Base-by-base conservation (phyloP, 345 rosid genomes). In the Crucihimalaya himalaica region DNA sequence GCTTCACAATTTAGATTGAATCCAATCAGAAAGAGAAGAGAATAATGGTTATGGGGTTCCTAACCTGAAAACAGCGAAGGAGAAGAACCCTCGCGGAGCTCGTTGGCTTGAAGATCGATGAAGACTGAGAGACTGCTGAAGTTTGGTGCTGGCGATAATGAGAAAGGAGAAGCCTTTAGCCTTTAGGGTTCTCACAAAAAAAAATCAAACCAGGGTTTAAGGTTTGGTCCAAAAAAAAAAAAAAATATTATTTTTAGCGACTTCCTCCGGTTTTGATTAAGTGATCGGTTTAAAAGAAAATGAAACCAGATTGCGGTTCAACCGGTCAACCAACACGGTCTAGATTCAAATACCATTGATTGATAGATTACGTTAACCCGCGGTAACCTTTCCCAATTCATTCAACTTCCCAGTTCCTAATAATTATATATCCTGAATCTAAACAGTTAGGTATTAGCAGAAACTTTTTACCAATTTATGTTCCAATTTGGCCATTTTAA, bases 61-160 rank as follows among this genome's bases (percentile, higher is more conserved):
- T 48, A 28, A 74, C 72, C 72, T 66, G 79, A 52, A 66, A 57
- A 66, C 42, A 20, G 63, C 31, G 6, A 60, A 68, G 63, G 48
- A 16, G 56, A 53, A 67, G 55, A 34, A 20, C 5, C 40, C 35
- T 72, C 23, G 69, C 25, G 25, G 25, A 23, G 25, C 25, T 20
- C 34, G 39, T 34, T 63, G 48, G 71, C 29, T 73, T 55, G 65
- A 64, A 54, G 57, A 64, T 64, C 39, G 60, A 34, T 45, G 28
- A 13, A 32, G 64, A 54, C 73, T 11, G 31, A 19, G 42, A 48
- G 13, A 39, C 32, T 71, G 43, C 75, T 6, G 0, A 39, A 19
- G 52, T 51, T 19, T 62, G 35, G 27, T 52, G 69, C 52, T 72
- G 70, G 76, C 70, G 70, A 11, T 19, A 63, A 62, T 13, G 53